Evolutionary conservation across 192 early-diverging fungal genomes (phyloP).

Genomic region (Funneliformis mosseae): DNA sequence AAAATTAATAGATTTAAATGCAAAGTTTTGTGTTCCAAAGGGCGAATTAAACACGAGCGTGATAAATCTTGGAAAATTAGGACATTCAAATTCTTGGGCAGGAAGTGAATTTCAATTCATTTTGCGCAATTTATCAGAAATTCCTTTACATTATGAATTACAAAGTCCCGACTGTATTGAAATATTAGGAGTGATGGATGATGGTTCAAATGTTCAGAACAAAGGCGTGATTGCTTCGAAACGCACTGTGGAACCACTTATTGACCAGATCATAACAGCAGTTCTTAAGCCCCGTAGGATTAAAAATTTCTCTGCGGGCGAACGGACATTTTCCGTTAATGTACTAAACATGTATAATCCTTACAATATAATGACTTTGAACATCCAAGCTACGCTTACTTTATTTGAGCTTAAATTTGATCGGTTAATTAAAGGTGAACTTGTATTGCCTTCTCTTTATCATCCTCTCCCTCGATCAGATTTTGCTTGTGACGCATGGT

Average conservation of each 20-base stretch:
- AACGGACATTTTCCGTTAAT: slow-evolving; percentile 50
- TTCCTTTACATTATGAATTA: slow-evolving; percentile 63
- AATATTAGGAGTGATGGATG: slow-evolving; percentile 32
- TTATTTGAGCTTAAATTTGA: slow-evolving; percentile 76
- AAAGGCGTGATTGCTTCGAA: slow-evolving; percentile 26
- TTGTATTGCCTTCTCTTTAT: slow-evolving; percentile 71
- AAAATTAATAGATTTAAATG: slow-evolving; percentile 62
- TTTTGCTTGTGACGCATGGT: slow-evolving; percentile 80
- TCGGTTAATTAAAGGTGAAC: slow-evolving; percentile 62
- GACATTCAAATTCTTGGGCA: slow-evolving; percentile 74
- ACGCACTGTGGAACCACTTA: slow-evolving; percentile 37
- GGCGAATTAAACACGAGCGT: slow-evolving; percentile 52
- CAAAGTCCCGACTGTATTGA: slow-evolving; percentile 52
- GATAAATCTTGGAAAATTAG: slow-evolving; percentile 79
- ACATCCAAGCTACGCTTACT: slow-evolving; percentile 61
- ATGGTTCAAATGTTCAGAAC: neutral
- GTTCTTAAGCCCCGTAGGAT: slow-evolving; percentile 66
- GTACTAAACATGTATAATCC: slow-evolving; percentile 72
- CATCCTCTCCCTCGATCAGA: slow-evolving; percentile 63
- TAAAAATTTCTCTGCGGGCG: slow-evolving; percentile 52
- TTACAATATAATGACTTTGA: slow-evolving; percentile 54
- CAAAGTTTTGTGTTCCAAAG: slow-evolving; percentile 61
- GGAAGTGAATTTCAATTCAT: slow-evolving; percentile 61
- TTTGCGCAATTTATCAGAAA: slow-evolving; percentile 65
- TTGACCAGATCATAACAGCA: slow-evolving; percentile 54